These are phyloP conservation scores for Aristolochia contorta DNA, from an alignment of 164 flowering plant genomes.

Conservation along the genomic window DNA sequence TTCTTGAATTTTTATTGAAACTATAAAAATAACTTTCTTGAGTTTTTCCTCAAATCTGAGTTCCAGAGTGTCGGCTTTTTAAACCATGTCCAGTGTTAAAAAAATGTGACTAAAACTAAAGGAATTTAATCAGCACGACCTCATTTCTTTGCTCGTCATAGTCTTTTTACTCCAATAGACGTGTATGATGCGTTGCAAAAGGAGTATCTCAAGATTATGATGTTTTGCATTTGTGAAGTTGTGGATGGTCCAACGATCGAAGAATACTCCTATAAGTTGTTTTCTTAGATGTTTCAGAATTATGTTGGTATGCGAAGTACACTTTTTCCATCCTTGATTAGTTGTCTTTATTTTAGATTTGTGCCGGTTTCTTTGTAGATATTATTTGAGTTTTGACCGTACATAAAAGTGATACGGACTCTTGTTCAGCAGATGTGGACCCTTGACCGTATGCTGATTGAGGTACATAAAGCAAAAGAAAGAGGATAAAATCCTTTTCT, in stretches of 20 bases:
- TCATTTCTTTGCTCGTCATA: no score
- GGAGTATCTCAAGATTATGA: conserved; percentile 73
- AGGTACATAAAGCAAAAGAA: conserved; percentile 30
- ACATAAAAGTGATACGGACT: conserved; percentile 64
- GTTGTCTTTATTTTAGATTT: background rate
- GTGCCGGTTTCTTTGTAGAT: no score
- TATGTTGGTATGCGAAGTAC: no score
- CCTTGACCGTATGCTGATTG: conserved; percentile 85
- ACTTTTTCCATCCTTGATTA: no score
- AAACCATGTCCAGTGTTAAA: no score
- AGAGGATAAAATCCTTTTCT: background rate
- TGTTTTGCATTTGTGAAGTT: conserved; percentile 80
- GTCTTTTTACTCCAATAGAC: conserved; percentile 23
- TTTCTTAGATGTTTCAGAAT: background rate
- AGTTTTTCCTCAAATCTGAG: no score
- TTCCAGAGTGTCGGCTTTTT: no score
- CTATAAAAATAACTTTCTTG: no score
- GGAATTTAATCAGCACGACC: no score
- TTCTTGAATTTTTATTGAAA: no score
- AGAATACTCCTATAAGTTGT: conserved; percentile 74
- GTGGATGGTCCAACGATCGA: conserved; percentile 88
- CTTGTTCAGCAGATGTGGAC: conserved; percentile 93
- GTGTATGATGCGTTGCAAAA: conserved; percentile 89
- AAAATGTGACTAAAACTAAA: no score
- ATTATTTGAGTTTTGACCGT: no score